phyloP scores from a whole-genome alignment of 2,329 filamentous ascomycete genomes.

The Biscogniauxia mediterranea region DNA sequence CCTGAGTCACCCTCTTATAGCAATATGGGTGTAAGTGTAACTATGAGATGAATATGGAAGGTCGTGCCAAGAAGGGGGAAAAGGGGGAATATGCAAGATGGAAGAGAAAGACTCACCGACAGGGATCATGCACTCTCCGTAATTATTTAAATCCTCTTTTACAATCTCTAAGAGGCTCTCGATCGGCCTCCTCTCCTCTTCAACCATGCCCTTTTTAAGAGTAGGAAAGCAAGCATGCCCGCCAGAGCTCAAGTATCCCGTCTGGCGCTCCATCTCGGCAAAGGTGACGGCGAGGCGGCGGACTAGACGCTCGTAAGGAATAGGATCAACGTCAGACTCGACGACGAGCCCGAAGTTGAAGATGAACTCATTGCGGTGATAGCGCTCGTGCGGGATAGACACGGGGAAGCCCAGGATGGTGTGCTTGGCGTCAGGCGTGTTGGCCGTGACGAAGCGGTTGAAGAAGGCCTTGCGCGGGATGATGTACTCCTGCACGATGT shows the following conservation, averaged over 20 bases:
- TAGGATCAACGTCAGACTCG: constrained; percentile 63
- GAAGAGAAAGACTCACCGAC: constrained; percentile 62
- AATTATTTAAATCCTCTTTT: constrained; percentile 89
- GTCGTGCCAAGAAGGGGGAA: neutral
- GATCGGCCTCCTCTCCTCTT: constrained; percentile 64
- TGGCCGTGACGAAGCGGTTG: constrained; percentile 82
- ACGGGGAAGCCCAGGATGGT: constrained; percentile 86
- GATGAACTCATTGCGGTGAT: constrained; percentile 93
- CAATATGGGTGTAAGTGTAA: too few species aligned
- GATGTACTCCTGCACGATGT: constrained; percentile 84
- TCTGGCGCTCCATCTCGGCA: constrained; percentile 88
- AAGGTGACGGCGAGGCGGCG: constrained; percentile 82
- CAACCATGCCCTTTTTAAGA: constrained; percentile 16
- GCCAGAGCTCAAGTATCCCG: constrained; percentile 67
- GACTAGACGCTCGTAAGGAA: constrained; percentile 80
- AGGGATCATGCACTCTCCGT: constrained; percentile 97
- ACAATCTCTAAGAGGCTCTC: constrained; percentile 80
- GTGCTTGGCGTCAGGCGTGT: constrained; percentile 67
- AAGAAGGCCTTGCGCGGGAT: constrained; percentile 95
- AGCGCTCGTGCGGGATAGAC: constrained; percentile 77
- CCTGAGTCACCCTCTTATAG: too few species aligned
- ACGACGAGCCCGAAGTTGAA: constrained; percentile 95
- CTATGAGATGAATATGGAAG: too few species aligned
- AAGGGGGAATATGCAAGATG: neutral
- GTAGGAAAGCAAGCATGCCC: constrained; percentile 33